Evolutionary conservation across 164 flowering plant species (phyloP).

Genomic region (Chloranthus sessilifolius): DNA sequence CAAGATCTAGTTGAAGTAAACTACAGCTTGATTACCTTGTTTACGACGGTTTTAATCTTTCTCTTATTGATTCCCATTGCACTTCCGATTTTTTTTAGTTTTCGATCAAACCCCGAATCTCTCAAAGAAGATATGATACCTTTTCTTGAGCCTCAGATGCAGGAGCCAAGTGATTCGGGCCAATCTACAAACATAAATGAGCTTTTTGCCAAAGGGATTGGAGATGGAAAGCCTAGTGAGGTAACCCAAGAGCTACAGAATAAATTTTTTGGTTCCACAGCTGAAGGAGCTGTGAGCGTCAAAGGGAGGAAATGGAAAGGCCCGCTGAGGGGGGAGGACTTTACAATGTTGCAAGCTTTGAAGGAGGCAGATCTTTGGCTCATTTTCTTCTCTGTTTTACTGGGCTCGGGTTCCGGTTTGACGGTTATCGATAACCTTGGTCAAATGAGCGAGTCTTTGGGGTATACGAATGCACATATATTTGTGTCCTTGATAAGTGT

Average conservation of each 20-base stretch:
- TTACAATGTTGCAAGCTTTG: conserved; percentile 81
- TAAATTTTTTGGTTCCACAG: conserved; percentile 85
- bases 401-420: conserved; percentile 97
- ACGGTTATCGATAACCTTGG: conserved; percentile 97
- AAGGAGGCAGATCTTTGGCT: conserved; percentile 98
- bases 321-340: conserved; percentile 95
- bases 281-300: conserved; percentile 95
- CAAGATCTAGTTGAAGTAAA: conserved; percentile 69
- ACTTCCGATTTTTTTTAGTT: conserved; percentile 53
- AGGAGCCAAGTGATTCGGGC: conserved; percentile 36
- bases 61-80: conserved; percentile 59
- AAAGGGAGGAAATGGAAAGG: conserved; percentile 86
- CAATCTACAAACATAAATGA: conserved; percentile 31
- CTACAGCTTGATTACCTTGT: conserved; percentile 41
- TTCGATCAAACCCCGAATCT: conserved; percentile 26
- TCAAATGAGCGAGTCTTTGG: conserved; percentile 91
- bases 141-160: conserved; percentile 35
- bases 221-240: conserved; percentile 84
- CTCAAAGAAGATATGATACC: conserved; percentile 57
- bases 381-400: conserved; percentile 63
- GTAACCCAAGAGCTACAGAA: conserved; percentile 79
- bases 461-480: conserved; percentile 74
- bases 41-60: conserved; percentile 54
- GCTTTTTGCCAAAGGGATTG: conserved; percentile 81
- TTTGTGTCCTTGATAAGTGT: conserved; percentile 98